Base-by-base conservation (phyloP, 345 rosid species). In the Dipteronia dyeriana region DNA sequence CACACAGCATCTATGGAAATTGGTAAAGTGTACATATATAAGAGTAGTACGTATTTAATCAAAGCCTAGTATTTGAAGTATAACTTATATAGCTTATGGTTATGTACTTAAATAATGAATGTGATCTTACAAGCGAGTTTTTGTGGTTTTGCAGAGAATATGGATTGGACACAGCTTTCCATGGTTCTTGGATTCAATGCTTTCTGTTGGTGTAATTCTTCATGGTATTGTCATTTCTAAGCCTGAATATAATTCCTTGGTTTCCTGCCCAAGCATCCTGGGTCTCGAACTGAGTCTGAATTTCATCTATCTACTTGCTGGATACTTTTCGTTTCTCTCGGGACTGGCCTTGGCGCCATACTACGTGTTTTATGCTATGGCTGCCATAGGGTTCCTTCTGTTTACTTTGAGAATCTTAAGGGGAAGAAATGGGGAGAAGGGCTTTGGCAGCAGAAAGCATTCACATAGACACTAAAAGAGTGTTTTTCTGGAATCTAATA, bases 321-420 rank as follows among this genome's bases (percentile, higher is more conserved):
- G 97, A 73, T 86, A 81, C 81, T 88, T 85, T 82, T 86, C 92
- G 73, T 90, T 88, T 86, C 80, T 92, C 62, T 83, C 91, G 16
- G 98, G 97, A 45, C 84, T 94, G 83, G 84, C 86, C 41, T 87
- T 90, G 91, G 90, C 85, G 13, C 98, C 98, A 45, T 94, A 90
- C 85, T 87, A 81, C 79, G 91, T 87, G 14, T 94, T 96, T 73
- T 89, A 92, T 19, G 89, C 95, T 68, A 85, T 92, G 87, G 95
- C 97, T 79, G 83, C 84, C 22, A 73, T 89, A 25, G 99, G 98
- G 74, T 80, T 78, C 78, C 54, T 90, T 73, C 89, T 91, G 31
- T 85, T 81, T 63, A 82, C 85, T 59, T 81, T 71, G 75, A 90
- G 80, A 79, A 63, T 91, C 77, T 76, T 88, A 68, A 88, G 86